Base-by-base conservation (phyloP, 2,329 filamentous ascomycete species). In the Leptographium radiaticola region DNA sequence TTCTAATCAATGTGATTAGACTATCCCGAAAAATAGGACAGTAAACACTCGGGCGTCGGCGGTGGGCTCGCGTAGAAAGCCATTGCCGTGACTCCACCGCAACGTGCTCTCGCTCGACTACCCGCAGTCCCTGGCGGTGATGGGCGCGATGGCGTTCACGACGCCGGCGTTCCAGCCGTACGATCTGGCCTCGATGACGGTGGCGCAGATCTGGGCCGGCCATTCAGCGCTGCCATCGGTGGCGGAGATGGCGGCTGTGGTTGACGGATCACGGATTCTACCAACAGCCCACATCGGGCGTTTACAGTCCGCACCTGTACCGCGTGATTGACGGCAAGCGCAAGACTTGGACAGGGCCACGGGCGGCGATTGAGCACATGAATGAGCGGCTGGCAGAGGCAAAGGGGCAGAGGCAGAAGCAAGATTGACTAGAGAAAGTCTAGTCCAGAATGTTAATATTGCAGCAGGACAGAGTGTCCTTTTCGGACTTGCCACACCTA, bases 131-230 rank as follows among this genome's bases (percentile, higher is more conserved):
- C 64, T 76, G 6, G 75, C 71, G 0, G 68, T 74, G 51, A 60
- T 73, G 53, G 68, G 69, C 55, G 67, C 67, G 52, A 61, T 65
- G 9, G 64, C 65, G 8, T 65, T 68, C 39, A 62, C 64, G 55
- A 63, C 65, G 49, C 66, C 67, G 63, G 53, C 69, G 56, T 66
- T 69, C 25, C 64, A 65, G 13, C 61, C 71, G 10, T 65, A 68
- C 48, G 73, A 76, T 55, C 62, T 77, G 40, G 67, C 66, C 6
- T 63, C 67, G 42, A 74, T 73, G 71, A 66, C 68, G 13, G 59
- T 76, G 7, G 67, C 69, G 1, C 71, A 75, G 53, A 61, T 73
- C 16, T 76, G 70, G 68, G 65, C 66, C 5, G 70, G 68, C 1
- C 64, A 62, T 3, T 66, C 66, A 0, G 25, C 49, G 0, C 64